phyloP scores from a whole-genome alignment of 306 rosid species.

The Gastrolobium bilobum region DNA sequence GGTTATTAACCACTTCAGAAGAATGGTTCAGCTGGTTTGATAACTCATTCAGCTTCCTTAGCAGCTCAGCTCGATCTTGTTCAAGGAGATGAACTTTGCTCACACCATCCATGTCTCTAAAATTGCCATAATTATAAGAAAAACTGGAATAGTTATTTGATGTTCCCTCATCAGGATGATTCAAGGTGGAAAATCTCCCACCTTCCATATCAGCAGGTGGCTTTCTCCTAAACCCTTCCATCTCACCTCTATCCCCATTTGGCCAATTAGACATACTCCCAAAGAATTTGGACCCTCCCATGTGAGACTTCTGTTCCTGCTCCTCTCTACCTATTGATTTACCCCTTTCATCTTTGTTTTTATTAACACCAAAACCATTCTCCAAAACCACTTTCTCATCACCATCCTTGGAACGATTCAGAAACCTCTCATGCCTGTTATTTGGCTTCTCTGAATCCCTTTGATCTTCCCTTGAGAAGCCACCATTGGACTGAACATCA shows the following conservation, averaged over 20 bases:
- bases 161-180: conserved; percentile 71
- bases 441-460: conserved; percentile 56
- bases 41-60: conserved; percentile 90
- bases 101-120: conserved; percentile 59
- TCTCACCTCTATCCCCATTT: conserved; percentile 61
- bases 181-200: conserved; percentile 73
- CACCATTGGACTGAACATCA: conserved; percentile 60
- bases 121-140: conserved; percentile 60
- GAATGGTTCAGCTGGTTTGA: conserved; percentile 83
- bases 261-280: conserved; percentile 67
- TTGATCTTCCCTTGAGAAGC: conserved; percentile 53
- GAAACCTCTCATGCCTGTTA: conserved; percentile 50
- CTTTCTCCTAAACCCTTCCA: conserved; percentile 58
- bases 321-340: conserved; percentile 59
- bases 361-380: conserved; percentile 48
- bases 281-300: conserved; percentile 52
- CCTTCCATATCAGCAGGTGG: conserved; percentile 63
- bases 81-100: conserved; percentile 72
- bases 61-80: conserved; percentile 88
- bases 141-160: conserved; percentile 59
- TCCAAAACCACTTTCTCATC: conserved; percentile 53
- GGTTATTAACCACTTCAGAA: conserved; percentile 63
- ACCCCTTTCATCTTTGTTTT: conserved; percentile 55
- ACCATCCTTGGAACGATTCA: conserved; percentile 48
- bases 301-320: conserved; percentile 52